phyloP scores from a whole-genome alignment of 2,329 filamentous ascomycete species.

The Rosellinia necatrix region DNA sequence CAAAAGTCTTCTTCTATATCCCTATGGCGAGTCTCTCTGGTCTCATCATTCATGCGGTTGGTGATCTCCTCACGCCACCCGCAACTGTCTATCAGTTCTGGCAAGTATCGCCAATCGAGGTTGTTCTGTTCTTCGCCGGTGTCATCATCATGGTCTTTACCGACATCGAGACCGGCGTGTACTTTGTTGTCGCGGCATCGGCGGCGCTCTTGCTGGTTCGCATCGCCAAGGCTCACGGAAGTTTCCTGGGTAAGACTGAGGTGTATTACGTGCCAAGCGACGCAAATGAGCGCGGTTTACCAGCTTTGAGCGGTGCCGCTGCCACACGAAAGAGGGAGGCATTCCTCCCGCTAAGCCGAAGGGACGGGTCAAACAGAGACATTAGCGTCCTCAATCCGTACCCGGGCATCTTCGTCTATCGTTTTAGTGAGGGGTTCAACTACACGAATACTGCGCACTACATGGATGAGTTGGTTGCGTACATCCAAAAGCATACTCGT shows the following conservation, averaged over 20 bases:
- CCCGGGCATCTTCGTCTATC: slow-evolving; percentile 60
- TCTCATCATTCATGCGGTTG: slow-evolving; percentile 90
- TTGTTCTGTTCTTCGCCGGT: slow-evolving; percentile 83
- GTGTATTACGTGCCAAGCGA: slow-evolving; percentile 57
- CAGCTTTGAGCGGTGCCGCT: slow-evolving; percentile 8
- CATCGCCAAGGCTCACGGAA: slow-evolving; percentile 75
- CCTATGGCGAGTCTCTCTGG: slow-evolving; percentile 75
- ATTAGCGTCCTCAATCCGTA: slow-evolving; percentile 52
- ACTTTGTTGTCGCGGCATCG: slow-evolving; percentile 75
- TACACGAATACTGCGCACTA: slow-evolving; percentile 59
- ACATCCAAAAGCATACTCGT: slow-evolving; percentile 52
- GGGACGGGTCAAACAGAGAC: slow-evolving; percentile 56
- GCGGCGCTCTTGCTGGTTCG: slow-evolving; percentile 76
- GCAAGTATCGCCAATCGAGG: slow-evolving; percentile 81
- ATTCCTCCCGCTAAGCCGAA: slow-evolving; percentile 54
- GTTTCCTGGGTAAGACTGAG: slow-evolving; percentile 77
- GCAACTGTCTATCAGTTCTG: slow-evolving; percentile 88
- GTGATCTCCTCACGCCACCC: slow-evolving; percentile 82
- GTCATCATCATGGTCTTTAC: slow-evolving; percentile 82
- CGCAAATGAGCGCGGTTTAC: slow-evolving; percentile 11
- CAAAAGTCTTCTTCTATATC: slow-evolving; percentile 88
- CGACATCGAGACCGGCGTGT: slow-evolving; percentile 84
- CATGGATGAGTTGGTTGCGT: slow-evolving; percentile 53
- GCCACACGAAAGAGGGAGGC: slow-evolving; percentile 42
- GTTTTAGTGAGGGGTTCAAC: slow-evolving; percentile 60